Conservation (phyloP, 2,329 filamentous ascomycete genomes). For the Chalara sp. region DNA sequence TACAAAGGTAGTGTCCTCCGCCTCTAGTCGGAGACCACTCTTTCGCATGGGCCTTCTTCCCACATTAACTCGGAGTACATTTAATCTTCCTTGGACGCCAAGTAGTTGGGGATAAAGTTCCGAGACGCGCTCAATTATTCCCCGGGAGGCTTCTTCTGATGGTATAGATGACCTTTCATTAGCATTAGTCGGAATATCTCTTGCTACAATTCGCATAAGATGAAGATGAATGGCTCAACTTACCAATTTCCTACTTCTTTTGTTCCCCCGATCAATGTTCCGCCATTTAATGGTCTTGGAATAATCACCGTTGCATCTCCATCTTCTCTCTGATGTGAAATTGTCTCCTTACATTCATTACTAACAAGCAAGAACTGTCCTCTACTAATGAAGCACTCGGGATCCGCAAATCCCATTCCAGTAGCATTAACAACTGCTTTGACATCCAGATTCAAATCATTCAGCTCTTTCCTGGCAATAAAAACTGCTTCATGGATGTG, state of each 20-base stretch:
- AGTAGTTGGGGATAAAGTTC: constrained; percentile 34
- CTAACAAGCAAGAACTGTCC: constrained; percentile 41
- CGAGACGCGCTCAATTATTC: constrained; percentile 37
- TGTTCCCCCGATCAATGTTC: constrained; percentile 60
- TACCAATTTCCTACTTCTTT: constrained; percentile 55
- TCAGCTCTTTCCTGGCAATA: constrained; percentile 14
- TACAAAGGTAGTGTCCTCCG: neutral
- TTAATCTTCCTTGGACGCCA: constrained; percentile 29
- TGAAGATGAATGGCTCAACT: constrained; percentile 33
- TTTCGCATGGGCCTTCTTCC: constrained; percentile 37
- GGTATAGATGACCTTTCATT: neutral
- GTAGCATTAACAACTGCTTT: constrained; percentile 37
- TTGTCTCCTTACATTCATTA: constrained; percentile 34
- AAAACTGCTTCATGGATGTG: constrained; percentile 31
- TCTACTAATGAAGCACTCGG: constrained; percentile 29
- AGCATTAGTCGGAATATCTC: neutral
- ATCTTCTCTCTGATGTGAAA: constrained; percentile 57
- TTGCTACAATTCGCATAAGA: constrained; percentile 16
- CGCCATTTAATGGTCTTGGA: constrained; percentile 53
- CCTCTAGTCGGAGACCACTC: constrained; percentile 26
- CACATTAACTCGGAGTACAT: constrained; percentile 38
- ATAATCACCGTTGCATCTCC: constrained; percentile 58
- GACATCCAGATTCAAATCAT: constrained; percentile 16
- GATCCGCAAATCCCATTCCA: constrained; percentile 35
- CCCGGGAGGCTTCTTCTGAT: constrained; percentile 30